Percentiles rank a stretch among this genome's conserved stretches.
Conservation (phyloP, 129 eudicot genomes). For the Dittrichia graveolens region DNA sequence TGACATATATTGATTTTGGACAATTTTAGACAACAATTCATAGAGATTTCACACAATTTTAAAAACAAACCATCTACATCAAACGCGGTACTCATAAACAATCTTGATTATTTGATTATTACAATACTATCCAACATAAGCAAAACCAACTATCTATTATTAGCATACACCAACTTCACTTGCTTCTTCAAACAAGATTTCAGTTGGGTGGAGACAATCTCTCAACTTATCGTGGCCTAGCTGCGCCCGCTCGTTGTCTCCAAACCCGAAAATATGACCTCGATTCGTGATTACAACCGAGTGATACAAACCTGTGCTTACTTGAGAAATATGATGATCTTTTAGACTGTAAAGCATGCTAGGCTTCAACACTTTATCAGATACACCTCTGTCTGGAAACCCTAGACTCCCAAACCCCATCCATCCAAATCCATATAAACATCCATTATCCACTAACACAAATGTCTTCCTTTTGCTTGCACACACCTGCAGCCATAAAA, state of each 20-base stretch:
- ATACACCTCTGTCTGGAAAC: slow-evolving; percentile 70
- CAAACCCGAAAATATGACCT: slow-evolving; percentile 88
- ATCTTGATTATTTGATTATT: slow-evolving; percentile 25
- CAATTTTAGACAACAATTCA: too few species aligned
- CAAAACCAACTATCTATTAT: slow-evolving; percentile 9
- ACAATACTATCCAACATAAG: slow-evolving; percentile 22
- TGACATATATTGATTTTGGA: too few species aligned
- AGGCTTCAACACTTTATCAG: slow-evolving; percentile 74
- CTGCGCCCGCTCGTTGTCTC: slow-evolving; percentile 94
- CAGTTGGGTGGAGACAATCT: slow-evolving; percentile 75
- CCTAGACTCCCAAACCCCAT: slow-evolving; percentile 99
- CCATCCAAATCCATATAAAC: slow-evolving; percentile 88
- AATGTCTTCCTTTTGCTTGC: slow-evolving; percentile 94
- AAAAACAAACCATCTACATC: slow-evolving; percentile 14
- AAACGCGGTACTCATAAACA: background rate
- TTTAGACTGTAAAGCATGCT: slow-evolving; percentile 66
- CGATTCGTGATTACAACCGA: slow-evolving; percentile 68
- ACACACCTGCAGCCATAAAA: slow-evolving; percentile 56
- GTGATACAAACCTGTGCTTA: slow-evolving; percentile 92
- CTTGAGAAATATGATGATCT: slow-evolving; percentile 69
- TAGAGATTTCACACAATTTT: background rate
- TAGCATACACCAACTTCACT: slow-evolving; percentile 23
- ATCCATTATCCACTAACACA: slow-evolving; percentile 74
- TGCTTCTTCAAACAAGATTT: slow-evolving; percentile 56
- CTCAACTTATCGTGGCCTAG: slow-evolving; percentile 83